Evolutionary conservation across 176 grass and related monocot genomes (phyloP).

Genomic region (Triticum turgidum): DNA sequence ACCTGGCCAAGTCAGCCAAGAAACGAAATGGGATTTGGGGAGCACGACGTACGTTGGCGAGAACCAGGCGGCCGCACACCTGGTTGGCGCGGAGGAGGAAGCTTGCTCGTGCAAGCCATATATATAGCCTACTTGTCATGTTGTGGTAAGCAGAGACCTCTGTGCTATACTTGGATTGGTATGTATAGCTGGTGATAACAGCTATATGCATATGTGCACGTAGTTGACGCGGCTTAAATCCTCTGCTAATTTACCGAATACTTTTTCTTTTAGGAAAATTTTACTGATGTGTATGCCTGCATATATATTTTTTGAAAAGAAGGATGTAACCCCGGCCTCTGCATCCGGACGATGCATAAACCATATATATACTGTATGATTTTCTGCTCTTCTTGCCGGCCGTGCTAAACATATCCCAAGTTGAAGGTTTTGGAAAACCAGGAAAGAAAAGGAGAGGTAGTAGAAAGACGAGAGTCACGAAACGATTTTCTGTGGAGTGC

Average conservation of each 20-base stretch:
- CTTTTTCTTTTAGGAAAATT: too few relatives aligned
- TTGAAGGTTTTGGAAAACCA: background rate
- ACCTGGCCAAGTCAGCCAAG: background rate
- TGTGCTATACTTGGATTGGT: too few relatives aligned
- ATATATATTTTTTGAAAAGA: too few relatives aligned
- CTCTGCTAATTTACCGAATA: too few relatives aligned
- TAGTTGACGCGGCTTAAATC: too few relatives aligned
- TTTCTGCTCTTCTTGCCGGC: background rate
- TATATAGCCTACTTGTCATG: conserved; percentile 35
- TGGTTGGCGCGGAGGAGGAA: conserved; percentile 17
- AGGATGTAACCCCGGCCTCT: too few relatives aligned
- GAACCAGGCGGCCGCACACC: conserved; percentile 9
- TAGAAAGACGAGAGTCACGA: background rate
- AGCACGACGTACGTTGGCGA: too few relatives aligned
- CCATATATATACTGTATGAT: background rate
- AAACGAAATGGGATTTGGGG: conserved; percentile 23
- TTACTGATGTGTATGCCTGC: too few relatives aligned
- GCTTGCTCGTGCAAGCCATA: conserved; percentile 30
- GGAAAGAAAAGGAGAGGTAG: background rate
- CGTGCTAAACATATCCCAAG: background rate
- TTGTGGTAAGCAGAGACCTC: conserved; percentile 26
- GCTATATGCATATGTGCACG: too few relatives aligned
- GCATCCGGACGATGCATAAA: too few relatives aligned
- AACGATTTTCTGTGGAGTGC: background rate
- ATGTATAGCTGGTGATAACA: too few relatives aligned